Base-by-base conservation (phyloP, 805 yeast species). In the Yarrowia sp. region DNA sequence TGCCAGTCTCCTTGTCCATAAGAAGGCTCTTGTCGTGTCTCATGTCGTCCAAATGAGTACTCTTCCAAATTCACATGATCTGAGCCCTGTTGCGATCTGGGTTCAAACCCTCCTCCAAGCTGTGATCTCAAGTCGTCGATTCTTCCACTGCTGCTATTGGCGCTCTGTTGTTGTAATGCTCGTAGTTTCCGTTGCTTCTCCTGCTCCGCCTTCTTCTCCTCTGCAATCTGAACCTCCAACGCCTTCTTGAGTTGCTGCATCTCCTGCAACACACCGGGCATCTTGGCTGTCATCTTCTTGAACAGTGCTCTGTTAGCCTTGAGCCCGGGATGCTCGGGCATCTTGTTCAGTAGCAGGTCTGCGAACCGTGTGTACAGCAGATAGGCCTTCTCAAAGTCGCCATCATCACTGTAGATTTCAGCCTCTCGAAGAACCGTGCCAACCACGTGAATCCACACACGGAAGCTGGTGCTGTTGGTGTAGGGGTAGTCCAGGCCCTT, bases 341-440 rank as follows among this genome's bases (percentile, higher is more conserved):
- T 69, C 57, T 75, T 76, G 73, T 83, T 81, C 63, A 81, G 78
- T 36, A 84, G 76, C 55, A 85, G 75, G 66, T 87, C 89, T 22
- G 86, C 80, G 68, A 84, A 86, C 65, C 92, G 74, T 50, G 82
- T 75, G 70, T 85, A 86, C 64, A 85, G 74, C 35, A 84, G 73
- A 69, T 82, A 87, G 0, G 90, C 84, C 66, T 81, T 83, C 45
- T 79, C 80, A 45, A 75, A 71, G 33, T 81, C 77, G 14, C 78
- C 76, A 47, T 79, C 83, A 18, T 74, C 72, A 17, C 77, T 77
- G 72, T 80, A 84, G 18, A 80, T 73, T 35, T 76, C 75, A 0
- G 86, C 83, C 76, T 81, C 73, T 4, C 67, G 66, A n/a, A 66
- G 67, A 65, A 81, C 76, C 15, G 80, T 80, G 50, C 74, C 78